Evolutionary conservation across 768 basidiomycete species (phyloP).

Genomic region (Boletellus emodensis): DNA sequence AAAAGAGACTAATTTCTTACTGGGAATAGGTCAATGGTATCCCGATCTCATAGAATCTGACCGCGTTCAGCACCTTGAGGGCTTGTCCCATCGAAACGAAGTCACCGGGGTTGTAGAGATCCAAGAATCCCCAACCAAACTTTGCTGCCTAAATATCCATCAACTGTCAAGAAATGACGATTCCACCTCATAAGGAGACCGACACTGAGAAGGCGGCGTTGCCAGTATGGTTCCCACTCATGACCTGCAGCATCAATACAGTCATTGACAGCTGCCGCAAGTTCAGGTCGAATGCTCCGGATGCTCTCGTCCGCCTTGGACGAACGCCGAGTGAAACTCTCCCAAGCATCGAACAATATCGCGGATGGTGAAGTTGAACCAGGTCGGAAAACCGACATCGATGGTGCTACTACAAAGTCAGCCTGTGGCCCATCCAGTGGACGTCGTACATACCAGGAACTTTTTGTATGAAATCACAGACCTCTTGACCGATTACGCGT

Average conservation of each 20-base stretch:
- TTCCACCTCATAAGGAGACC: neutral
- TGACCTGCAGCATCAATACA: slow-evolving; percentile 92
- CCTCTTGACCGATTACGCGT: slow-evolving; percentile 73
- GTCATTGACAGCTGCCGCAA: slow-evolving; percentile 82
- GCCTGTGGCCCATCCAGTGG: neutral
- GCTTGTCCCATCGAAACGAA: slow-evolving; percentile 91
- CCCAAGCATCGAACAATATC: slow-evolving; percentile 89
- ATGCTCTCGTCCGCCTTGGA: slow-evolving; percentile 94
- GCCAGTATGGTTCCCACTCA: slow-evolving; percentile 91
- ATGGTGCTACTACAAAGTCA: slow-evolving; percentile 51
- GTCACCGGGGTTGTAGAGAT: slow-evolving; percentile 87
- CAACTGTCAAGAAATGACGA: neutral
- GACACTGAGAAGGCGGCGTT: slow-evolving; percentile 80
- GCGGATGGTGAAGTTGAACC: slow-evolving; percentile 91
- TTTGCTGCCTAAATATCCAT: slow-evolving; percentile 73
- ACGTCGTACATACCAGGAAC: slow-evolving; percentile 65
- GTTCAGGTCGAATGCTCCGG: slow-evolving; percentile 79
- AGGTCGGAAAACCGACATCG: slow-evolving; percentile 82
- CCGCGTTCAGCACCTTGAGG: slow-evolving; percentile 90
- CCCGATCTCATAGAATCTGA: slow-evolving; percentile 87
- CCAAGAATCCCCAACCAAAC: slow-evolving; percentile 91
- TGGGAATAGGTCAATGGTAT: slow-evolving; percentile 90
- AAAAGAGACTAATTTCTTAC: slow-evolving; percentile 42
- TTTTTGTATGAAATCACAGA: slow-evolving; percentile 88
- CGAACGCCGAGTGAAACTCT: slow-evolving; percentile 76